A percentile compares a stretch with the other conserved stretches of the same genome.
phyloP scores from a whole-genome alignment of 1,139 yeast genomes.

The Suhomyces panamericanus region DNA sequence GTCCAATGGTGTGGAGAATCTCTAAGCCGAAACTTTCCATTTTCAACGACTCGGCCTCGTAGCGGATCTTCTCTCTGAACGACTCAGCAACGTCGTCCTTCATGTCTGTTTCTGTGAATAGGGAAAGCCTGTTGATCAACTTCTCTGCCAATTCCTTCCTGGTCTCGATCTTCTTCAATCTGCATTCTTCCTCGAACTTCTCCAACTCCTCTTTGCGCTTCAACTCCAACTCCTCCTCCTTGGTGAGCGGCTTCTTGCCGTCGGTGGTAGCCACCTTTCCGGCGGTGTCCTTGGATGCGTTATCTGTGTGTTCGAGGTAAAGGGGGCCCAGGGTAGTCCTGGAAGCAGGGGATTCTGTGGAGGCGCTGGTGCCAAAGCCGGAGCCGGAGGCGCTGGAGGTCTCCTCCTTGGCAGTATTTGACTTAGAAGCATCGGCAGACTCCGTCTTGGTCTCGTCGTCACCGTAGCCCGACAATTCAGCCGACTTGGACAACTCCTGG shows the following conservation, averaged over 20 bases:
- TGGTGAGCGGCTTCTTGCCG: constrained; percentile 21
- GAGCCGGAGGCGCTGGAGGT: not conserved
- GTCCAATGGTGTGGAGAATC: constrained; percentile 83
- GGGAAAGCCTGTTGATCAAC: constrained; percentile 64
- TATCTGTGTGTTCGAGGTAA: constrained; percentile 21
- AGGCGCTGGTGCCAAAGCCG: not conserved
- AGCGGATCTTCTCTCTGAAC: constrained; percentile 66
- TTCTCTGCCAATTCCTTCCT: constrained; percentile 64
- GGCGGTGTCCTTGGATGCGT: constrained; percentile 16
- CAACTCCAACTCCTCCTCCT: constrained; percentile 47
- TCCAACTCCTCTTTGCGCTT: constrained; percentile 65
- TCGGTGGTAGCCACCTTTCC: constrained; percentile 14
- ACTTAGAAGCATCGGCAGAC: not conserved
- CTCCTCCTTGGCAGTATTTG: not conserved
- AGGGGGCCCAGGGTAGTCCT: constrained; percentile 3
- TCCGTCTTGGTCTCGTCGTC: constrained; percentile 36
- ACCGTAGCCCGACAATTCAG: constrained; percentile 53
- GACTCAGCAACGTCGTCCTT: constrained; percentile 65
- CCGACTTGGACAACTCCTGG: constrained; percentile 74
- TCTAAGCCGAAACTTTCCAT: constrained; percentile 95
- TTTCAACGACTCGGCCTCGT: constrained; percentile 85
- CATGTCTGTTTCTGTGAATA: constrained; percentile 84
- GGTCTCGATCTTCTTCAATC: constrained; percentile 69
- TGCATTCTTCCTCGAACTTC: constrained; percentile 77
- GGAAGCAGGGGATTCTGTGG: constrained; percentile 4